These are phyloP conservation scores for Pleurotus ostreatus DNA, from an alignment of 768 basidiomycete genomes.

Conservation along the genomic window DNA sequence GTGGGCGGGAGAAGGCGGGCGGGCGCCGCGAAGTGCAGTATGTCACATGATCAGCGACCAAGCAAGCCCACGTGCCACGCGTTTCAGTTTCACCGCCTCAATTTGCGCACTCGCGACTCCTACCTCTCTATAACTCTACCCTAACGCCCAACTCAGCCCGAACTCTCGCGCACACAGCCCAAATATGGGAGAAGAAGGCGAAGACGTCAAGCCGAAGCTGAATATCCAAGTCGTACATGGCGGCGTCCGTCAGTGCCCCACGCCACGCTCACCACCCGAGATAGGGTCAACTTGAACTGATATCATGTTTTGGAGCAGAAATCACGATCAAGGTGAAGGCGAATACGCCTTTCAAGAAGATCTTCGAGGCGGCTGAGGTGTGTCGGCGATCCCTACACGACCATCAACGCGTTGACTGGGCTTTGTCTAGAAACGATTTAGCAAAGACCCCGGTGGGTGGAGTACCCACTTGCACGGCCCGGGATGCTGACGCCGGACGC, in stretches of 20 bases:
- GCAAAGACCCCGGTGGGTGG: slow-evolving; percentile 47
- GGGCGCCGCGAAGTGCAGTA: no score
- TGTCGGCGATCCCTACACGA: slow-evolving; percentile 14
- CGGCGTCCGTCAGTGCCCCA: slow-evolving; percentile 36
- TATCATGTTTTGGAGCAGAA: slow-evolving; percentile 28
- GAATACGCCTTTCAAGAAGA: slow-evolving; percentile 60
- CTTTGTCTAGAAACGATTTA: slow-evolving; percentile 48
- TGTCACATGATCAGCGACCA: no score
- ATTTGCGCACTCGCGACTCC: no score
- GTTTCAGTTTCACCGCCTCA: no score
- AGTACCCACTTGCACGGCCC: background rate
- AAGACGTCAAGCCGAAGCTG: slow-evolving; percentile 69
- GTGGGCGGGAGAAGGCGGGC: no score
- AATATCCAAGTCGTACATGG: slow-evolving; percentile 57
- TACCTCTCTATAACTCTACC: no score
- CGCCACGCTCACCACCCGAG: background rate
- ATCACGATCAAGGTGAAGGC: slow-evolving; percentile 66
- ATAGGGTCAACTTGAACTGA: background rate
- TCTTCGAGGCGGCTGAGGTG: slow-evolving; percentile 67
- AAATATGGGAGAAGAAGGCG: slow-evolving; percentile 46
- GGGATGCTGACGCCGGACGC: background rate
- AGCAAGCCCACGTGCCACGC: no score
- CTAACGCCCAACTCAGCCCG: no score
- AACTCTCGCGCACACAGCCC: background rate
- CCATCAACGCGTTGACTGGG: background rate